A percentile compares a stretch with the other conserved stretches of the same genome.
Conservation (phyloP, 192 early-diverging fungal species). For the Diversispora epigaea region DNA sequence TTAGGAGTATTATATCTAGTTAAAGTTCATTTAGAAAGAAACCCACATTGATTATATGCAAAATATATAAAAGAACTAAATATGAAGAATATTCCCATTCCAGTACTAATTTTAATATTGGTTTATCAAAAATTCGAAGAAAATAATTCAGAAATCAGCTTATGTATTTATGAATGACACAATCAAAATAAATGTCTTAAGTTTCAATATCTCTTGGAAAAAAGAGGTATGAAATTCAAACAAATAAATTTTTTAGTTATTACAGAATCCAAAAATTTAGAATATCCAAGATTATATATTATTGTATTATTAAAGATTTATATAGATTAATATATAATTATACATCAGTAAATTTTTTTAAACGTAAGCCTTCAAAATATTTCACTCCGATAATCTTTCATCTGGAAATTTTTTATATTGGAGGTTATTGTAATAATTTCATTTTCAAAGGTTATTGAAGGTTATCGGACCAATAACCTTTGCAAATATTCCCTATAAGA, state of each 20-base stretch:
- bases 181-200: slow-evolving; percentile 12
- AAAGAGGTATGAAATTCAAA: neutral
- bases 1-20: slow-evolving; percentile 12
- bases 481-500: no score
- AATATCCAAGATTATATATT: no score
- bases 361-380: no score
- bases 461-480: no score
- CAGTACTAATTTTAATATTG: no score
- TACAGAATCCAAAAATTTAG: no score
- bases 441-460: no score
- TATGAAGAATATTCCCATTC: slow-evolving; percentile 1
- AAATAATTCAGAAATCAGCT: slow-evolving; percentile 5
- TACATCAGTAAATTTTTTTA: no score
- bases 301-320: no score
- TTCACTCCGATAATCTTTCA: no score
- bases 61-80: neutral
- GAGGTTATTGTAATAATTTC: no score
- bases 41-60: neutral
- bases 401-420: no score
- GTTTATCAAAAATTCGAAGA: neutral
- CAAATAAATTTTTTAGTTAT: slow-evolving; percentile 10
- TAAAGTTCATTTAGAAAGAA: slow-evolving; percentile 19
- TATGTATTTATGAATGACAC: slow-evolving; percentile 15
- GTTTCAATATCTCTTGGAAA: neutral
- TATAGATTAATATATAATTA: neutral